Evolutionary conservation across 768 basidiomycete species (phyloP).

Genomic region (Russula lepida): DNA sequence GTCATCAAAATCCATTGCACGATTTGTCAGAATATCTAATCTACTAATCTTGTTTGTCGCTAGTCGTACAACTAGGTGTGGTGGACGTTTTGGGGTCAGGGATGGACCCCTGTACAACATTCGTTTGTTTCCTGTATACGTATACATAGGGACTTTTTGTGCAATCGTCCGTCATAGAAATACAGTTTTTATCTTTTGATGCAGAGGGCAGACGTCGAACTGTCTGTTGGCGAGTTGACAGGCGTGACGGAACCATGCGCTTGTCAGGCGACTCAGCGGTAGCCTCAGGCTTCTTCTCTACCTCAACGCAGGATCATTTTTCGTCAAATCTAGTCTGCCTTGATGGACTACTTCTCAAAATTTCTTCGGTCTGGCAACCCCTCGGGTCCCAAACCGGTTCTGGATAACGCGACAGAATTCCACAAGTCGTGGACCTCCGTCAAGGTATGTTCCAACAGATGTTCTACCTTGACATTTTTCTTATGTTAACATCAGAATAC

Average conservation of each 20-base stretch:
- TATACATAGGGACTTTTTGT: not conserved
- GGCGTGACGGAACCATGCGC: no score
- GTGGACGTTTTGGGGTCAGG: conserved; percentile 3
- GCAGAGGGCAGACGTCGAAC: not conserved
- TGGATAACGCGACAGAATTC: conserved; percentile 69
- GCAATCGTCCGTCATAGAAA: not conserved
- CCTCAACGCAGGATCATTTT: not conserved
- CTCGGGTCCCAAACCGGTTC: conserved; percentile 38
- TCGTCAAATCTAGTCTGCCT: not conserved
- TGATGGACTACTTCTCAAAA: conserved; percentile 83
- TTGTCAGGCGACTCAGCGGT: no score
- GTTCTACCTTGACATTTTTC: not conserved
- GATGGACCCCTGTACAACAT: conserved; percentile 15
- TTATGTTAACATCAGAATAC: conserved; percentile 47
- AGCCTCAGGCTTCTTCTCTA: not conserved
- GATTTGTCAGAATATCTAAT: conserved; percentile 80
- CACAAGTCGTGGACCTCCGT: conserved; percentile 66
- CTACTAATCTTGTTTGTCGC: conserved; percentile 21
- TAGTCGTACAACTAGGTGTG: conserved; percentile 13
- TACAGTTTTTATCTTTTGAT: not conserved
- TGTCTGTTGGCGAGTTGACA: not conserved
- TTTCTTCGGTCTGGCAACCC: conserved; percentile 49
- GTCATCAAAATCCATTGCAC: conserved; percentile 71
- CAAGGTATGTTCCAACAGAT: conserved; percentile 40
- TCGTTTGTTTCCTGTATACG: conserved; percentile 17